Percentiles rank a stretch among this genome's conserved stretches.
phyloP scores from a whole-genome alignment of 805 yeast genomes.

The Candida arabinofermentans region DNA sequence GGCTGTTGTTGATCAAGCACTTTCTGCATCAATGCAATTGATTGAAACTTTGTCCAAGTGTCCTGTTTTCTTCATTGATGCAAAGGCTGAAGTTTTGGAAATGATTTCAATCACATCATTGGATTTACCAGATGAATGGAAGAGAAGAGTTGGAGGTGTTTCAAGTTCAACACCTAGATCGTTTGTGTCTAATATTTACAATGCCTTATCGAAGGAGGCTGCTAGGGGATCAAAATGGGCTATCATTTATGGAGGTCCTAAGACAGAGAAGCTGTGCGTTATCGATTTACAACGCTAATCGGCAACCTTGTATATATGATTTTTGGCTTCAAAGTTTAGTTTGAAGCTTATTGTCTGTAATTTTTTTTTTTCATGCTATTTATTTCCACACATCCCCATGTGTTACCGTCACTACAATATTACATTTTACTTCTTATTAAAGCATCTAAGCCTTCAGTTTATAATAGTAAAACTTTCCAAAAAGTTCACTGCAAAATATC shows the following conservation, averaged over 20 bases:
- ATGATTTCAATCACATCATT: constrained; percentile 76
- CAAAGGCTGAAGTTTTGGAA: constrained; percentile 78
- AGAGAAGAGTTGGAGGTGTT: constrained; percentile 77
- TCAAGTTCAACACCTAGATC: constrained; percentile 79
- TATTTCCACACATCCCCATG: too few species aligned
- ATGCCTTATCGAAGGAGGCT: constrained; percentile 69
- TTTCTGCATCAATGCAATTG: constrained; percentile 51
- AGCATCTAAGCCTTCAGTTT: too few species aligned
- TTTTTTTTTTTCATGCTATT: too few species aligned
- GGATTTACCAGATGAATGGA: constrained; percentile 77
- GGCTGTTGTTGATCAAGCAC: constrained; percentile 72
- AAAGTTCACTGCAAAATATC: too few species aligned
- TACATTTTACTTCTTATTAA: too few species aligned
- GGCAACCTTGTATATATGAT: background rate
- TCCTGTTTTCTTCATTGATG: constrained; percentile 77
- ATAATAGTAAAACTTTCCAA: too few species aligned
- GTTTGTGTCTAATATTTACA: constrained; percentile 70
- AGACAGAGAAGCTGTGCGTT: constrained; percentile 65
- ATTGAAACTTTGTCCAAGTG: constrained; percentile 55
- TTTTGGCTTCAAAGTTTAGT: background rate
- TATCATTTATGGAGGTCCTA: constrained; percentile 73
- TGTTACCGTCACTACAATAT: too few species aligned
- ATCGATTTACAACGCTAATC: constrained; percentile 58
- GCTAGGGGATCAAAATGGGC: constrained; percentile 71
- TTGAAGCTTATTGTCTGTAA: too few species aligned